A percentile compares a stretch with the other conserved stretches of the same genome.
Evolutionary conservation across 345 rosid species (phyloP).

Genomic region (Ceriops tagal): DNA sequence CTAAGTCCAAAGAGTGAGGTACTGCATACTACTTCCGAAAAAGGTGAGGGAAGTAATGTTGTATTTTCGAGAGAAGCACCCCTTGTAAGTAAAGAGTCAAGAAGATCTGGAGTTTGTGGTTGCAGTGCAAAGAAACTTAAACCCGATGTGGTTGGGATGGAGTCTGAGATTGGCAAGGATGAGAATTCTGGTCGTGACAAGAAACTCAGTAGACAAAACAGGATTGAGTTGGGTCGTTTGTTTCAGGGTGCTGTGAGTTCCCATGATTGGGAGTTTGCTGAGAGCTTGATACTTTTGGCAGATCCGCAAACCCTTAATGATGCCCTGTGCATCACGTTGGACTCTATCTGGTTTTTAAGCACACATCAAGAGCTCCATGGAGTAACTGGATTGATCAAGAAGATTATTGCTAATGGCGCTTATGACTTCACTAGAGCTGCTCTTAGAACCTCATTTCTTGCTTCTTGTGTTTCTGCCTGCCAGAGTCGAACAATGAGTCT

Average conservation of each 20-base stretch:
- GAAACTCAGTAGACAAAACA: conserved; percentile 68
- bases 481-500: conserved; percentile 78
- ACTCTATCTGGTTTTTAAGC: conserved; percentile 88
- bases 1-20: conserved; percentile 31
- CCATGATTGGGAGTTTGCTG: conserved; percentile 87
- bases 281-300: conserved; percentile 60
- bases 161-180: conserved; percentile 38
- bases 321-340: conserved; percentile 78
- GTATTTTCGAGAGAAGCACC: conserved; percentile 67
- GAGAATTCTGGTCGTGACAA: conserved; percentile 48
- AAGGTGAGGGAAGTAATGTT: conserved; percentile 51
- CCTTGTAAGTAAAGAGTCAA: conserved; percentile 41
- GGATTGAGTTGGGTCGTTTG: conserved; percentile 69
- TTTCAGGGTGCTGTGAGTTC: conserved; percentile 81
- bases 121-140: conserved; percentile 51
- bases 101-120: conserved; percentile 36
- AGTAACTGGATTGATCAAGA: conserved; percentile 65
- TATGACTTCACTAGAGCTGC: conserved; percentile 95
- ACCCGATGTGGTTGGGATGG: conserved; percentile 24
- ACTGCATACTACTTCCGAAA: conserved; percentile 31
- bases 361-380: conserved; percentile 62
- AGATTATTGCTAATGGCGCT: conserved; percentile 77
- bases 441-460: conserved; percentile 90
- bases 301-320: conserved; percentile 87
- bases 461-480: conserved; percentile 95